Evolutionary conservation across 2,329 filamentous ascomycete species (phyloP).

Genomic region (Cercospora sp.): DNA sequence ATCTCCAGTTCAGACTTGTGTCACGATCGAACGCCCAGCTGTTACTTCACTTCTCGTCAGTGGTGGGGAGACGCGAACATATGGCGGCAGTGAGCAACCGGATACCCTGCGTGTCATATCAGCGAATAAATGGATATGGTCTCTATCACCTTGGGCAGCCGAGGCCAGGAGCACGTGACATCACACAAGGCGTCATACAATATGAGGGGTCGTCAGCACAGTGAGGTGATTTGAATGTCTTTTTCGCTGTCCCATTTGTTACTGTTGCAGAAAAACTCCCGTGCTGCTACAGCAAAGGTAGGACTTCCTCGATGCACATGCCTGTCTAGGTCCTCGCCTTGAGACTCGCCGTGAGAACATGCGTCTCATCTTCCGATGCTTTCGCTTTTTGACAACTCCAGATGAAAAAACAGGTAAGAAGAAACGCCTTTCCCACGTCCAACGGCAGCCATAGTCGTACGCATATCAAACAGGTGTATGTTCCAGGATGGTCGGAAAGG

Average conservation of each 20-base stretch:
- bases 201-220: background rate
- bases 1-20: background rate
- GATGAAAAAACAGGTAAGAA: background rate
- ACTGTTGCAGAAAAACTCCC: background rate
- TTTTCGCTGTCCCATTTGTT: constrained; percentile 2
- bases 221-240: constrained; percentile 22
- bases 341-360: background rate
- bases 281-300: constrained; percentile 3
- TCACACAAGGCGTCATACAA: background rate
- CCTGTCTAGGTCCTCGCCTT: constrained; percentile 4
- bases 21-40: background rate
- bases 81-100: background rate
- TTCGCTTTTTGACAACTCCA: background rate
- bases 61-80: background rate
- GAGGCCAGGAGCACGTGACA: background rate
- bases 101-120: background rate
- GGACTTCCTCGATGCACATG: constrained; percentile 5
- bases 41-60: background rate
- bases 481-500: background rate
- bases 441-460: background rate
- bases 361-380: constrained; percentile 1
- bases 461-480: background rate
- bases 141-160: background rate
- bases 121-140: background rate
- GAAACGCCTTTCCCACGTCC: background rate